These are phyloP conservation scores for Sarocladium strictum DNA, from an alignment of 2,329 filamentous ascomycete genomes.

Conservation along the genomic window DNA sequence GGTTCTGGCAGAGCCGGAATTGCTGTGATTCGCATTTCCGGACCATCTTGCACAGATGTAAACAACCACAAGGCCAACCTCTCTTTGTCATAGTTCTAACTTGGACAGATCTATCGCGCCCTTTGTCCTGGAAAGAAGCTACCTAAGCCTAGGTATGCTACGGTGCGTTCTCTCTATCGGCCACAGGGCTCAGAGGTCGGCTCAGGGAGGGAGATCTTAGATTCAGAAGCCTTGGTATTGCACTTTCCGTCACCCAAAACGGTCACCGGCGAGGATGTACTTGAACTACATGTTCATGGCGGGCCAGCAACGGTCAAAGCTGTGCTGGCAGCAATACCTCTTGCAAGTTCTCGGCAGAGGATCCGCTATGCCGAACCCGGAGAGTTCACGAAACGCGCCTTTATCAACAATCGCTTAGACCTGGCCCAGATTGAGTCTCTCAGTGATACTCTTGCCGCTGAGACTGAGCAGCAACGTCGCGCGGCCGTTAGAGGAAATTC, in stretches of 20 bases:
- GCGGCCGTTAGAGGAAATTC: conserved; percentile 76
- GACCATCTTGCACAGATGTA: conserved; percentile 65
- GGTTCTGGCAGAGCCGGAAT: conserved; percentile 83
- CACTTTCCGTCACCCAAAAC: conserved; percentile 78
- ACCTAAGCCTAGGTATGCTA: conserved; percentile 52
- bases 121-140: conserved; percentile 42
- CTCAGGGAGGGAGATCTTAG: conserved; percentile 50
- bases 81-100: background rate
- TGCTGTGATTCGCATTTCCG: conserved; percentile 83
- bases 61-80: conserved; percentile 13
- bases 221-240: conserved; percentile 73
- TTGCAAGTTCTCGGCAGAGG: conserved; percentile 26
- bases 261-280: conserved; percentile 84
- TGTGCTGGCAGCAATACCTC: conserved; percentile 70
- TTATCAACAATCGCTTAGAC: conserved; percentile 78
- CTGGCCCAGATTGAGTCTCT: conserved; percentile 74
- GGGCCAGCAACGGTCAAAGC: conserved; percentile 84
- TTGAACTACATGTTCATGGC: conserved; percentile 93
- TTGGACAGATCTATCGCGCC: conserved; percentile 39
- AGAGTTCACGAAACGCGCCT: conserved; percentile 90
- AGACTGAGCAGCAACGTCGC: conserved; percentile 90
- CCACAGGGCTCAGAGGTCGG: conserved; percentile 20
- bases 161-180: conserved; percentile 68
- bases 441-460: conserved; percentile 55
- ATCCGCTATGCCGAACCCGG: conserved; percentile 90